A percentile compares a stretch with the other conserved stretches of the same genome.
These are phyloP conservation scores for Bipolaris victoriae DNA, from an alignment of 2,329 filamentous ascomycete genomes.

Conservation along the genomic window DNA sequence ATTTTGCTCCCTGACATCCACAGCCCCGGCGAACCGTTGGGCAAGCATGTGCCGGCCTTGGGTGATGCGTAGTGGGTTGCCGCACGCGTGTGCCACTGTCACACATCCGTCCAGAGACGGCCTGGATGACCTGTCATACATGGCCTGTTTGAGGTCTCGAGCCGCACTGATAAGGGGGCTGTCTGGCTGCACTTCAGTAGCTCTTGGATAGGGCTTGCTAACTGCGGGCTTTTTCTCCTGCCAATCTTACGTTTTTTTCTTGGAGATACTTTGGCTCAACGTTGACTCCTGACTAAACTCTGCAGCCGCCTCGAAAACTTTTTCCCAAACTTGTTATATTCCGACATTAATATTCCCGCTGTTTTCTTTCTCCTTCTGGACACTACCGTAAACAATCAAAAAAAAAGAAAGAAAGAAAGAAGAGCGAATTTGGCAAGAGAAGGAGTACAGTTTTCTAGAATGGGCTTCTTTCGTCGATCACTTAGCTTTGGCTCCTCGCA, in stretches of 20 bases:
- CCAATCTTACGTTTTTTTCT: background rate
- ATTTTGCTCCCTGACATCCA: slow-evolving; percentile 7
- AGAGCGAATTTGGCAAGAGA: background rate
- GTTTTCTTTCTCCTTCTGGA: too few relatives aligned
- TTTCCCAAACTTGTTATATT: background rate
- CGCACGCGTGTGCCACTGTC: slow-evolving; percentile 15
- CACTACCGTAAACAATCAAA: too few relatives aligned
- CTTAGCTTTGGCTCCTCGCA: slow-evolving; percentile 21
- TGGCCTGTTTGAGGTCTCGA: background rate
- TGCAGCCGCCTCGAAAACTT: background rate
- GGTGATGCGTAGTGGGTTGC: background rate
- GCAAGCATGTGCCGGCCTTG: slow-evolving; percentile 9
- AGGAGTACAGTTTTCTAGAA: slow-evolving; percentile 1
- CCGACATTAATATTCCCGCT: background rate
- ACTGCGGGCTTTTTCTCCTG: too few relatives aligned
- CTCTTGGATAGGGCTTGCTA: background rate
- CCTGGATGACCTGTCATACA: slow-evolving; percentile 14
- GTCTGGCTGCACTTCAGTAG: slow-evolving; percentile 1
- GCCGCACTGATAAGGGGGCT: slow-evolving; percentile 14
- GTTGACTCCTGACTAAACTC: background rate
- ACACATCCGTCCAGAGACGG: slow-evolving; percentile 3
- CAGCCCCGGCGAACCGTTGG: background rate
- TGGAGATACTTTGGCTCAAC: background rate
- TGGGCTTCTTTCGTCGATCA: slow-evolving; percentile 23
- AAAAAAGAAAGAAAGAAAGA: background rate